Evolutionary conservation across 371 early-diverging fungal genomes (phyloP).

Genomic region (Rhizoclosmatium hyalinum): DNA sequence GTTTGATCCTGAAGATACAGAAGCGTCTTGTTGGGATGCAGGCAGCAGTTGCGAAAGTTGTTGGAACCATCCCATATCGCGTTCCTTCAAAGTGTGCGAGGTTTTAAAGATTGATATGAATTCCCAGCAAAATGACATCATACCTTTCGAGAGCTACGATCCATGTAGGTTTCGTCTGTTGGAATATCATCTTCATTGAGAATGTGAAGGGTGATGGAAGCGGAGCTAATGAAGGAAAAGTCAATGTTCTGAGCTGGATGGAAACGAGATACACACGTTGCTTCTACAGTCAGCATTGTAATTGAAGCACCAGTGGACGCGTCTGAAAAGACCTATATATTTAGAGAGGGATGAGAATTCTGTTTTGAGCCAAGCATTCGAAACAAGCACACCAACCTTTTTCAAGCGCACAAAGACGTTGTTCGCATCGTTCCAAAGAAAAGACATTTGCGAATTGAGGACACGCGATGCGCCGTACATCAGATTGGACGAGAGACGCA

Average conservation of each 20-base stretch:
- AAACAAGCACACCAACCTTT: conserved; percentile 21
- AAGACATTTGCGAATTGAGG: conserved; percentile 13
- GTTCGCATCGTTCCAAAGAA: conserved; percentile 37
- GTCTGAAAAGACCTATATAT: conserved; percentile 15
- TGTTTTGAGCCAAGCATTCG: neutral
- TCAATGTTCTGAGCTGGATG: neutral
- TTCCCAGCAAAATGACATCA: neutral
- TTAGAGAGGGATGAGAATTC: neutral
- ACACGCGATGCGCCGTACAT: conserved; percentile 39
- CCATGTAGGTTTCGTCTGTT: conserved; percentile 11
- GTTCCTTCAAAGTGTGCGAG: conserved; percentile 1
- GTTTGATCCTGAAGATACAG: too few species aligned
- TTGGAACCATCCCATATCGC: conserved; percentile 9
- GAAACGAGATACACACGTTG: conserved; percentile 2
- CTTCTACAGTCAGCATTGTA: conserved; percentile 19
- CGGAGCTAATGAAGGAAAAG: neutral
- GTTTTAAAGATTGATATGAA: too few species aligned
- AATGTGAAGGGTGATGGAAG: conserved; percentile 17
- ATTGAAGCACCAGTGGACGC: conserved; percentile 22
- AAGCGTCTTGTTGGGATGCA: too few species aligned
- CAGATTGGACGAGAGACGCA: conserved; percentile 61
- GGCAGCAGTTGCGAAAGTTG: too few species aligned
- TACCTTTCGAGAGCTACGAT: conserved; percentile 7
- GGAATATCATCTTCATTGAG: conserved; percentile 1
- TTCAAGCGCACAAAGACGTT: conserved; percentile 35